Conservation (phyloP, 257 asterid species). For the Nicotiana sylvestris region DNA sequence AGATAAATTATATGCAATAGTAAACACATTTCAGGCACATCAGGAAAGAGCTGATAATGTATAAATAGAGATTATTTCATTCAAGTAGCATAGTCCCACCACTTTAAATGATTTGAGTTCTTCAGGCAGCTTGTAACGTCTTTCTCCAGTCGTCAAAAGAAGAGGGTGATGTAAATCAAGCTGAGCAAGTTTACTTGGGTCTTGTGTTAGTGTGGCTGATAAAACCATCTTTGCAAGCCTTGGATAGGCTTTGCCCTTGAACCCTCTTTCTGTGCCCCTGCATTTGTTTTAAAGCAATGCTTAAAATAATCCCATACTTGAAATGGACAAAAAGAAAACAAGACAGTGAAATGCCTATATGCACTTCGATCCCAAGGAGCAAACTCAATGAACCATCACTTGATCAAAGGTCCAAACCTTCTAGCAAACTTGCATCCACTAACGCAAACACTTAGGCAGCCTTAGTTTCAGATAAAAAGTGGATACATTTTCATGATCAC, state of each 20-base stretch:
- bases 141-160: slow-evolving; percentile 67
- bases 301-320: neutral
- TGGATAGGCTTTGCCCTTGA: slow-evolving; percentile 63
- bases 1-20: neutral
- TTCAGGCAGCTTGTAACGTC: slow-evolving; percentile 76
- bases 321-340: neutral
- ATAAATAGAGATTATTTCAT: neutral
- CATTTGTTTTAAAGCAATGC: slow-evolving; percentile 13
- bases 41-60: neutral
- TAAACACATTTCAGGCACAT: slow-evolving; percentile 11
- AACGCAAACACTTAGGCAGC: neutral
- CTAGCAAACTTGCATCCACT: neutral
- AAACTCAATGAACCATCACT: neutral
- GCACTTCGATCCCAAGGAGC: neutral
- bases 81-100: slow-evolving; percentile 38
- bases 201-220: slow-evolving; percentile 95
- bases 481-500: neutral
- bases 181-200: slow-evolving; percentile 87
- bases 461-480: neutral
- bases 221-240: slow-evolving; percentile 81
- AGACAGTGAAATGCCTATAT: neutral
- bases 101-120: slow-evolving; percentile 70
- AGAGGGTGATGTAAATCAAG: slow-evolving; percentile 86
- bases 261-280: slow-evolving; percentile 84
- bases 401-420: neutral